Percentiles rank a stretch among this genome's conserved stretches.
Conservation (phyloP, 805 yeast genomes). For the Wickerhamomyces subpelliculosus region DNA sequence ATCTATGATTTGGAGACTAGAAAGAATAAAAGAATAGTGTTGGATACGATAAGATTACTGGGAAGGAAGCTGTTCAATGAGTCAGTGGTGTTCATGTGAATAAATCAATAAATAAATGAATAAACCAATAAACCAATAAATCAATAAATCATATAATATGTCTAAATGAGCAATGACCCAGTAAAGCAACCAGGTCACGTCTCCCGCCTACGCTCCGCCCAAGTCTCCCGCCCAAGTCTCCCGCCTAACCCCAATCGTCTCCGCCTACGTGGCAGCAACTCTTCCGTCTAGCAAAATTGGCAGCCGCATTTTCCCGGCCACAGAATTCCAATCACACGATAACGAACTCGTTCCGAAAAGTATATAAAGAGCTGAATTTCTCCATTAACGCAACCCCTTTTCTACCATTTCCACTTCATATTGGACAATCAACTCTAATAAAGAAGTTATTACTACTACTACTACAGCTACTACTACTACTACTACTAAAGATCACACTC, state of each 20-base stretch:
- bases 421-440: background rate
- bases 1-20: slow-evolving; percentile 10
- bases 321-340: too few relatives aligned
- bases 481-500: background rate
- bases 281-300: too few relatives aligned
- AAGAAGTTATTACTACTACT: slow-evolving; percentile 1
- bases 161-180: background rate
- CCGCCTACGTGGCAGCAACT: too few relatives aligned
- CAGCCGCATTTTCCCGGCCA: too few relatives aligned
- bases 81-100: background rate
- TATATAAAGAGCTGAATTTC: background rate
- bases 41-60: slow-evolving; percentile 34
- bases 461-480: slow-evolving; percentile 1
- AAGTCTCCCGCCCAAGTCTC: too few relatives aligned
- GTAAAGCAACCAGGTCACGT: too few relatives aligned
- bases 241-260: too few relatives aligned
- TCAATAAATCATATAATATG: too few relatives aligned
- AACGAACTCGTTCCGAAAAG: too few relatives aligned
- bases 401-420: background rate
- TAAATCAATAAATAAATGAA: too few relatives aligned
- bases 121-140: too few relatives aligned
- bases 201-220: background rate
- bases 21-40: slow-evolving; percentile 4
- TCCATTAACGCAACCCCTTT: too few relatives aligned
- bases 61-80: slow-evolving; percentile 21